Evolutionary conservation across 2,329 filamentous ascomycete genomes (phyloP).

Genomic region (Beauveria brongniartii): DNA sequence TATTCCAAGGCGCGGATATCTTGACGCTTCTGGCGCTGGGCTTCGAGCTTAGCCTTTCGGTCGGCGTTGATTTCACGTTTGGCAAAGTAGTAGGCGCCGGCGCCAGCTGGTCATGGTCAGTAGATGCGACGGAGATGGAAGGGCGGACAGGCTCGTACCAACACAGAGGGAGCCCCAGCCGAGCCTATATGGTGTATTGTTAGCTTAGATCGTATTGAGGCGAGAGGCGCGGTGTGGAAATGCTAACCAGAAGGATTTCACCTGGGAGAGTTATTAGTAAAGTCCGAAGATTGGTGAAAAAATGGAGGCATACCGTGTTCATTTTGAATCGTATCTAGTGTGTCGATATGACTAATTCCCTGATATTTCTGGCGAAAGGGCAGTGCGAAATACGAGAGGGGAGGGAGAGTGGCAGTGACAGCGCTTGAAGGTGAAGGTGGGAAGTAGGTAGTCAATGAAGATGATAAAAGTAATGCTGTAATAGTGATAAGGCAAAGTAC

Average conservation of each 20-base stretch:
- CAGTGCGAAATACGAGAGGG: neutral
- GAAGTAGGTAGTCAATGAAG: neutral
- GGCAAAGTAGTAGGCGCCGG: constrained; percentile 89
- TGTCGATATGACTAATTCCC: neutral
- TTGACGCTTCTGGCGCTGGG: constrained; percentile 56
- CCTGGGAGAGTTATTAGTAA: constrained; percentile 28
- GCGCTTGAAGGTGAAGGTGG: neutral
- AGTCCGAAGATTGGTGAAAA: neutral
- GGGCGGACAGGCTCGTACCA: constrained; percentile 43
- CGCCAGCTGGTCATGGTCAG: constrained; percentile 56
- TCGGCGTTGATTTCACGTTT: constrained; percentile 93
- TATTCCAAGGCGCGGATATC: constrained; percentile 48
- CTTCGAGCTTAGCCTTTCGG: constrained; percentile 62
- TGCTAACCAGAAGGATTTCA: constrained; percentile 57
- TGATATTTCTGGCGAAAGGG: neutral
- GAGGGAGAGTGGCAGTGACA: neutral
- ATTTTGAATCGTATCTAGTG: constrained; percentile 26
- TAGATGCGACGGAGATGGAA: constrained; percentile 1
- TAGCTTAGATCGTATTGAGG: constrained; percentile 1
- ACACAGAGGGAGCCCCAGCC: constrained; percentile 87
- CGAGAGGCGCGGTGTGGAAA: constrained; percentile 15
- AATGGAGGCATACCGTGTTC: constrained; percentile 44
- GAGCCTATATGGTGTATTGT: constrained; percentile 47
- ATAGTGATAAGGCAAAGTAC: too few relatives aligned
- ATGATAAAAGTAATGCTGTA: neutral